Evolutionary conservation across 2,329 filamentous ascomycete species (phyloP).

Genomic region (Cryphonectria parasitica): DNA sequence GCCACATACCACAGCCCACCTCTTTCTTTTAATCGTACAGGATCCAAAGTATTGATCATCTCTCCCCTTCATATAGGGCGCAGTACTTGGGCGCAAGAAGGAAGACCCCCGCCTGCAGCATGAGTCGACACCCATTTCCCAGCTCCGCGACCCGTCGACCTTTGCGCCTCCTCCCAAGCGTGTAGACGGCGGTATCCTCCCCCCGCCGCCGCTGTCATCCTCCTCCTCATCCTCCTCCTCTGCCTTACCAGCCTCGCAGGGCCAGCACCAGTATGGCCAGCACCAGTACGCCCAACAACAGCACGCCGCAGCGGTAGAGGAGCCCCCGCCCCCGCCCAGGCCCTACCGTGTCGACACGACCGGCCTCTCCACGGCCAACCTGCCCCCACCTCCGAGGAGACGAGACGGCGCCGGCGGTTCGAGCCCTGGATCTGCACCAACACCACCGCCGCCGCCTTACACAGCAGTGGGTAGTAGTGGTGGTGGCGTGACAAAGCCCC

Average conservation of each 20-base stretch:
- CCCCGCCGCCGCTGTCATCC: constrained; percentile 29
- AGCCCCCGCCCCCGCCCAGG: constrained; percentile 56
- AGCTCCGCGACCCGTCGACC: constrained; percentile 73
- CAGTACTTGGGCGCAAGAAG: constrained; percentile 24
- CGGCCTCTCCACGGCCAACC: constrained; percentile 67
- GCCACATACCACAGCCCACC: background rate
- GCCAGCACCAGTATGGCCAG: constrained; percentile 27
- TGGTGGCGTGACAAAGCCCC: constrained; percentile 28
- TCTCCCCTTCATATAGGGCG: constrained; percentile 5
- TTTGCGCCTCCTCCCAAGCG: constrained; percentile 84
- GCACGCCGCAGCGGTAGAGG: constrained; percentile 35
- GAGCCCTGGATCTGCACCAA: constrained; percentile 34
- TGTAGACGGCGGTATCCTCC: constrained; percentile 32
- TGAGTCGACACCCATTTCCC: constrained; percentile 40
- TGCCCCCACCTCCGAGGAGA: constrained; percentile 72
- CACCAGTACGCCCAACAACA: constrained; percentile 34
- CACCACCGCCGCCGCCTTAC: constrained; percentile 34
- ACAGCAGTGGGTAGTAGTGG: background rate
- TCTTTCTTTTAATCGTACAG: background rate
- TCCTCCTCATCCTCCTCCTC: constrained; percentile 36
- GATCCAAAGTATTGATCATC: background rate
- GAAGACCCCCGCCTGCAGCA: constrained; percentile 10
- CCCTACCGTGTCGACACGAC: constrained; percentile 73
- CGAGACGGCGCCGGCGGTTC: constrained; percentile 44
- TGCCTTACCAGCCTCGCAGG: constrained; percentile 42